A percentile compares a stretch with the other conserved stretches of the same genome.
Evolutionary conservation across 2,329 filamentous ascomycete species (phyloP).

Genomic region (Diaporthe sp.): DNA sequence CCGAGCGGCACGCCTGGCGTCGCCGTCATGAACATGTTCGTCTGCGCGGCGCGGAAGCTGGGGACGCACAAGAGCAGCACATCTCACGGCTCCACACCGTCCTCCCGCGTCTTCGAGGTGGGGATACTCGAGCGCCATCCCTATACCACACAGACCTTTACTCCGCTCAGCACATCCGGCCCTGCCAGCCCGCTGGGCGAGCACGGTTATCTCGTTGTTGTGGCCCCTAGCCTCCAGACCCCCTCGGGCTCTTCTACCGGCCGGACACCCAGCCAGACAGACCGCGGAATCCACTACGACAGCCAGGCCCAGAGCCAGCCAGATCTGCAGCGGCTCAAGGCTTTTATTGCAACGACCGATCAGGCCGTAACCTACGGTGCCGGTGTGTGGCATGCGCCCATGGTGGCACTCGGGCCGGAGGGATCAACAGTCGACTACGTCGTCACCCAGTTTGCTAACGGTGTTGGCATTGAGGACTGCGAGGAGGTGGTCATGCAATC

Average conservation of each 20-base stretch:
- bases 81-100: constrained; percentile 21
- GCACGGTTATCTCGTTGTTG: constrained; percentile 81
- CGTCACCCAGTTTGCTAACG: constrained; percentile 90
- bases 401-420: constrained; percentile 80
- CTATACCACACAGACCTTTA: constrained; percentile 93
- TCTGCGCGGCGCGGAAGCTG: constrained; percentile 76
- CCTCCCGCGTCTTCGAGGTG: constrained; percentile 67
- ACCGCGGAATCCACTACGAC: background rate
- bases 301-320: constrained; percentile 54
- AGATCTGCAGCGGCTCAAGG: constrained; percentile 75
- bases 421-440: constrained; percentile 81
- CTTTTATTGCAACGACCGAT: constrained; percentile 80
- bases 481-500: constrained; percentile 73
- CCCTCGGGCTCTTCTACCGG: background rate
- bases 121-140: constrained; percentile 89
- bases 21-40: constrained; percentile 88
- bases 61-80: constrained; percentile 19
- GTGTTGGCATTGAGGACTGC: constrained; percentile 84
- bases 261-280: background rate
- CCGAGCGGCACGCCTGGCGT: constrained; percentile 66
- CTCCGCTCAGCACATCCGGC: constrained; percentile 70
- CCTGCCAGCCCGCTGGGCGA: constrained; percentile 35
- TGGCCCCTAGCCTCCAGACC: constrained; percentile 76
- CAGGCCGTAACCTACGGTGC: constrained; percentile 93
- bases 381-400: constrained; percentile 96